phyloP scores from a whole-genome alignment of 2,329 filamentous ascomycete species.

The Cercospora brassicicola region DNA sequence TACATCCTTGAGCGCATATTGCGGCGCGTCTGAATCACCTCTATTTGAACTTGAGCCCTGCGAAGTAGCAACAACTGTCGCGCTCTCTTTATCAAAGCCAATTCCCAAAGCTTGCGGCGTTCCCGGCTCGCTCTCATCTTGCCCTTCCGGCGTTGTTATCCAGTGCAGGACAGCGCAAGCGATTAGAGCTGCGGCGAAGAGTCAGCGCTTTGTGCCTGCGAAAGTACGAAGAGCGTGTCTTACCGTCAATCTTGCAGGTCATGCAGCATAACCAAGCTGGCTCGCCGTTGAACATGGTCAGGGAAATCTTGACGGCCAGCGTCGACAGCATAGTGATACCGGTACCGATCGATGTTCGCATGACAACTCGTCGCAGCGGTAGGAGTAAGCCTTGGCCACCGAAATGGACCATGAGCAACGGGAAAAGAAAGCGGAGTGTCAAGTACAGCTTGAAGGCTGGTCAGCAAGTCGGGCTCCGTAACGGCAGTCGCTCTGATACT shows the following conservation, averaged over 20 bases:
- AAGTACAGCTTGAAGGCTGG: conserved; percentile 21
- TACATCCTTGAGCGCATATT: conserved; percentile 3
- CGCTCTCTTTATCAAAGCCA: conserved; percentile 21
- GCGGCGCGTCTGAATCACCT: background rate
- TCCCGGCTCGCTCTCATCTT: conserved; percentile 14
- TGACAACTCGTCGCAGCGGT: conserved; percentile 21
- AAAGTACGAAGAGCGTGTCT: background rate
- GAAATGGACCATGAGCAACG: conserved; percentile 26
- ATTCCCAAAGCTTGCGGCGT: conserved; percentile 20
- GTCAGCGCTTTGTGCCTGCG: conserved; percentile 1
- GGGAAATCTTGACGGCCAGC: conserved; percentile 25
- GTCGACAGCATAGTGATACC: conserved; percentile 24
- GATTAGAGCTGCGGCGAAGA: conserved; percentile 16
- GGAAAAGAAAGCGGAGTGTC: conserved; percentile 24
- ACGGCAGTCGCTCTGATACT: background rate
- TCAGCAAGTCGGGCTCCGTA: background rate
- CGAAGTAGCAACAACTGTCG: conserved; percentile 9
- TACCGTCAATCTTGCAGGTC: conserved; percentile 29
- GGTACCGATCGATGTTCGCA: conserved; percentile 23
- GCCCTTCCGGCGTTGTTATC: conserved; percentile 20
- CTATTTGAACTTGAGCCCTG: background rate
- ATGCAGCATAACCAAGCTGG: conserved; percentile 29
- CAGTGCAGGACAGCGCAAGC: conserved; percentile 21
- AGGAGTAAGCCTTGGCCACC: conserved; percentile 20
- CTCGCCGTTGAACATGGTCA: conserved; percentile 27